Evolutionary conservation across 108 stramenopile species (phyloP).

Genomic region (Chaetoceros muelleri): DNA sequence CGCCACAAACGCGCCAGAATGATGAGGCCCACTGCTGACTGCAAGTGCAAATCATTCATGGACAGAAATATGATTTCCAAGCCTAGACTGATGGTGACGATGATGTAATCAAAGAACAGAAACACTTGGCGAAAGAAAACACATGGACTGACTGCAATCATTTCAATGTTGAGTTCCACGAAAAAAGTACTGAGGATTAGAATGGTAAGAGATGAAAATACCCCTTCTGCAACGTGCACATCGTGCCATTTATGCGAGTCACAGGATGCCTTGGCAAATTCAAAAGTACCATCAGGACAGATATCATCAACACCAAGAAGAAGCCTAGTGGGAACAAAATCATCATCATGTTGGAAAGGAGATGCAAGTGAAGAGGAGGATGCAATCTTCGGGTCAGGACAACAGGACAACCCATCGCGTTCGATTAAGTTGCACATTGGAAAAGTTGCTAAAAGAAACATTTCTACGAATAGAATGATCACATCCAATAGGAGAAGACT

Average conservation of each 20-base stretch:
- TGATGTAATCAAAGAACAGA: slow-evolving; percentile 31
- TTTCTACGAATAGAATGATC: slow-evolving; percentile 37
- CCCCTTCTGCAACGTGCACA: slow-evolving; percentile 21
- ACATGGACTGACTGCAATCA: slow-evolving; percentile 14
- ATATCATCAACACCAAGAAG: not conserved
- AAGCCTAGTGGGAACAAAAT: not conserved
- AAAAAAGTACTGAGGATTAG: slow-evolving; percentile 24
- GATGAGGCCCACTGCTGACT: slow-evolving; percentile 4
- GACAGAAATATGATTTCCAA: slow-evolving; percentile 19
- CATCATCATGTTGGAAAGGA: not conserved
- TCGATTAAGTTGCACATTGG: slow-evolving; percentile 33
- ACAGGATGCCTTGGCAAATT: slow-evolving; percentile 14
- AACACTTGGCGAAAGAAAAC: slow-evolving; percentile 41
- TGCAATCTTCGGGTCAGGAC: slow-evolving; percentile 7
- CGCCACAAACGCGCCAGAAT: slow-evolving; percentile 37
- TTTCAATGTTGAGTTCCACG: slow-evolving; percentile 21
- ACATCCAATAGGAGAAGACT: slow-evolving; percentile 36
- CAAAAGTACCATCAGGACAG: slow-evolving; percentile 3
- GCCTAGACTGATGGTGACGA: slow-evolving; percentile 25
- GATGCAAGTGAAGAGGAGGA: too few relatives aligned
- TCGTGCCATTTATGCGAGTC: slow-evolving; percentile 25
- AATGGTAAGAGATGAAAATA: slow-evolving; percentile 21
- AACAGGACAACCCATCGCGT: slow-evolving; percentile 47
- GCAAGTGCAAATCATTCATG: slow-evolving; percentile 7
- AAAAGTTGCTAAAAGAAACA: slow-evolving; percentile 25